Conservation (phyloP, 371 early-diverging fungal genomes). For the Rhizopus delemar region DNA sequence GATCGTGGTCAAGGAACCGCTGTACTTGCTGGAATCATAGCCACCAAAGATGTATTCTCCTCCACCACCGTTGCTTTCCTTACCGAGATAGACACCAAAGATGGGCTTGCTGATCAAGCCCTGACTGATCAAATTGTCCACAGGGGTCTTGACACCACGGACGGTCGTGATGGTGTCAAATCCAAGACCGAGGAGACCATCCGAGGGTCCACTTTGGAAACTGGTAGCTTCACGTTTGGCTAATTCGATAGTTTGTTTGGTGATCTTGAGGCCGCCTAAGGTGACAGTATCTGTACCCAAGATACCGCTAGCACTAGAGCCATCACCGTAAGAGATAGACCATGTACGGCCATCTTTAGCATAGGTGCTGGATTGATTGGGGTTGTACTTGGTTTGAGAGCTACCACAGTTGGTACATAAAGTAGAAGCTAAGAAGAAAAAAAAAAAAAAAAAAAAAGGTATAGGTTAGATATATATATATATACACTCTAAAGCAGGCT, state of each 20-base stretch:
- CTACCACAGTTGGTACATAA: conserved; percentile 37
- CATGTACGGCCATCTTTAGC: conserved; percentile 40
- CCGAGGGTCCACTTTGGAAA: conserved; percentile 15
- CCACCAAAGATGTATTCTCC: conserved; percentile 55
- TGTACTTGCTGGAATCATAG: conserved; percentile 39
- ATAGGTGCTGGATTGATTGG: conserved; percentile 45
- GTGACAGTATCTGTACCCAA: conserved; percentile 26
- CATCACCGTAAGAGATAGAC: conserved; percentile 52
- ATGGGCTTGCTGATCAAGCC: conserved; percentile 33
- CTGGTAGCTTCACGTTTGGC: conserved; percentile 13
- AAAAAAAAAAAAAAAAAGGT: background rate
- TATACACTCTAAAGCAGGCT: too few relatives aligned
- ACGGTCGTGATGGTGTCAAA: conserved; percentile 44
- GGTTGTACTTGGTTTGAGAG: conserved; percentile 39
- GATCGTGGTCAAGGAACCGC: conserved; percentile 51
- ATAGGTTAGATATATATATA: too few relatives aligned
- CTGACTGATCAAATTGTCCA: conserved; percentile 45
- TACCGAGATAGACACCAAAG: conserved; percentile 32
- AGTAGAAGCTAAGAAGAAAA: conserved; percentile 21
- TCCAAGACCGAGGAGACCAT: conserved; percentile 41
- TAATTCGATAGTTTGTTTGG: conserved; percentile 24
- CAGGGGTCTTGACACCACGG: conserved; percentile 28
- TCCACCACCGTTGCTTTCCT: conserved; percentile 34
- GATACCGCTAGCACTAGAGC: conserved; percentile 36
- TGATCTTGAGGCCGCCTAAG: conserved; percentile 28